Conservation (phyloP, 2,329 filamentous ascomycete species). For the Epichloe hybrida region DNA sequence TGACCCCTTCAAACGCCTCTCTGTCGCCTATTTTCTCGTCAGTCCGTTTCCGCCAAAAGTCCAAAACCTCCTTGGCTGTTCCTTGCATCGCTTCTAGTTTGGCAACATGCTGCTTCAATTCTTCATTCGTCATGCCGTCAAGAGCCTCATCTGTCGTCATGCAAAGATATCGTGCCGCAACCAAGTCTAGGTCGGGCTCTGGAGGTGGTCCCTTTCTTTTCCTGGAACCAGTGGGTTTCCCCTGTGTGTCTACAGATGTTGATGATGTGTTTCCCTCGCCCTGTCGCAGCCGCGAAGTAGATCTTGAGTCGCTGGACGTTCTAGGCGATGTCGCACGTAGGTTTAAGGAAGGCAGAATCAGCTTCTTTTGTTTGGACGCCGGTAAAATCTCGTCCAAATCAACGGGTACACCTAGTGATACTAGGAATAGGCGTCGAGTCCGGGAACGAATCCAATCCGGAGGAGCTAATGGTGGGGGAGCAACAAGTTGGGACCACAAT, state of each 20-base stretch:
- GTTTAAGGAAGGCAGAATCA: constrained; percentile 81
- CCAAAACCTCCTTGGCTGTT: constrained; percentile 63
- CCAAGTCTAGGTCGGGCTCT: constrained; percentile 65
- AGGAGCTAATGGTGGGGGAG: constrained; percentile 78
- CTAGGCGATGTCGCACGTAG: constrained; percentile 44
- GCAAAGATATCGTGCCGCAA: constrained; percentile 65
- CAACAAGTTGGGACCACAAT: constrained; percentile 91
- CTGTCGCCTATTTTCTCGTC: constrained; percentile 83
- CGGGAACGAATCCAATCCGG: constrained; percentile 96
- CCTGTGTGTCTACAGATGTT: constrained; percentile 46
- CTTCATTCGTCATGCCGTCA: constrained; percentile 61
- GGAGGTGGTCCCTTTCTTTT: constrained; percentile 47
- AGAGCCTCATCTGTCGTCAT: constrained; percentile 75
- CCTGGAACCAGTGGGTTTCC: constrained; percentile 32
- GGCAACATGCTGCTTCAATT: constrained; percentile 58
- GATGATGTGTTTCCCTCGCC: constrained; percentile 39
- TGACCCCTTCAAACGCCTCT: constrained; percentile 89
- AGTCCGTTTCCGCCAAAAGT: constrained; percentile 76
- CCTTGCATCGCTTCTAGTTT: constrained; percentile 55
- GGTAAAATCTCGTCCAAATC: constrained; percentile 96
- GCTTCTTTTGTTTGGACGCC: constrained; percentile 94
- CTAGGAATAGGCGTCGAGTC: constrained; percentile 86
- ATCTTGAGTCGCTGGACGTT: constrained; percentile 40
- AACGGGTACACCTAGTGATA: constrained; percentile 89
- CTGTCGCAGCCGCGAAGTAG: constrained; percentile 31